Evolutionary conservation across 192 early-diverging fungal species (phyloP), one percentile per base, ranked within the genome.

Genomic region (Podochytrium sp.): DNA sequence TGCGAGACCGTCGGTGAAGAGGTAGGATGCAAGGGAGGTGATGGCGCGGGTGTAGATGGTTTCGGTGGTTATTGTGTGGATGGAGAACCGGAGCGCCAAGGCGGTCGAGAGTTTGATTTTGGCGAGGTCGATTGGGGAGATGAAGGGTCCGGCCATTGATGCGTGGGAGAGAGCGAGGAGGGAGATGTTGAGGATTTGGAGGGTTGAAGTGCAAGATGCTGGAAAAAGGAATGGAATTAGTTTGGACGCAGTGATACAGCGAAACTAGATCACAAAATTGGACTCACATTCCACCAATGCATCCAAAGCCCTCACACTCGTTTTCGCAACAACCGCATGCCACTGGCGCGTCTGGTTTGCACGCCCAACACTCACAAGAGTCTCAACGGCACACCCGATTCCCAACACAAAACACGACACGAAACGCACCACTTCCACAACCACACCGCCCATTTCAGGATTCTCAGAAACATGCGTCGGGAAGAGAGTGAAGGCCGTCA

Each of bases 31-130:
- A 20, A 71, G 40, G 14, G 39, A 57, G 14, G 32, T 35, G 5
- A 69, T 20, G 30, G 29, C 1, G n/a, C 25, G 23, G 32, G 69
- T 27, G 55, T 55, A 59, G 27, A 33, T 4, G 40, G 25, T 47
- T 25, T 43, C 41, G 4, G 32, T n/a, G 38, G 18, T n/a, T 25
- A 30, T 30, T 16, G 32, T n/a, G 38, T 20, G 16, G 14, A 42
- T 33, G 25, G 69, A 37, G 40, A 20, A 27, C 25, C 40, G 52
- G 27, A 71, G 53, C 1, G 56, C 56, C 56, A 71, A 33, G 41
- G 69, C 53, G 18, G n/a, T 38, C 16, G 69, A 29, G 27, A 71
- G 25, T 59, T 71, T 71, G 29, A 71, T 2, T 51, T 60, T 71
- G 4, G 55, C 10, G 4, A 51, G 25, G 39, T 71, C 69, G 27